Conservation (phyloP, 495 filamentous ascomycete genomes). For the Halenospora varia region DNA sequence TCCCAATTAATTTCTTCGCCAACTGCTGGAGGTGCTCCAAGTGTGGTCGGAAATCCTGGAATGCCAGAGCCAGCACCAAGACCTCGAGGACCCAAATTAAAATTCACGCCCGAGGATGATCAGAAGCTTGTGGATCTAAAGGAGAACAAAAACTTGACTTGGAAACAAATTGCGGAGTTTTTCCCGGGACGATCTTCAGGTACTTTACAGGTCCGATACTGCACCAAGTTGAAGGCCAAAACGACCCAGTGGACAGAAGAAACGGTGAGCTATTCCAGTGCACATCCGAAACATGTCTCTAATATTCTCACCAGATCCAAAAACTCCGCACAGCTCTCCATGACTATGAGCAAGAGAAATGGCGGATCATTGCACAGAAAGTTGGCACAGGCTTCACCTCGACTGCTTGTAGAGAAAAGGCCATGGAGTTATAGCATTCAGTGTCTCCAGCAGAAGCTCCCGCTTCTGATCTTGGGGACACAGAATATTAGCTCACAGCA, state of each 20-base stretch:
- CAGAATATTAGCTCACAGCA: constrained; percentile 21
- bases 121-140: constrained; percentile 79
- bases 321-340: constrained; percentile 74
- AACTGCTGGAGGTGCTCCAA: constrained; percentile 48
- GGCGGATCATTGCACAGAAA: constrained; percentile 83
- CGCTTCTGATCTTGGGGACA: constrained; percentile 47
- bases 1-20: constrained; percentile 28
- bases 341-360: constrained; percentile 87
- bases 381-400: constrained; percentile 83
- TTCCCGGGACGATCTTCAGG: constrained; percentile 85
- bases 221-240: constrained; percentile 89
- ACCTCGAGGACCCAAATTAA: constrained; percentile 79
- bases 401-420: constrained; percentile 78
- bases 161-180: constrained; percentile 95
- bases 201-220: constrained; percentile 89
- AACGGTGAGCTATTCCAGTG: constrained; percentile 56
- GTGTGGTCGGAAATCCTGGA: constrained; percentile 73
- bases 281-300: neutral
- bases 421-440: constrained; percentile 58
- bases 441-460: constrained; percentile 46
- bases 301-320: constrained; percentile 53
- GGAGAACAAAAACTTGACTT: constrained; percentile 86
- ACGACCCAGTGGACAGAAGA: constrained; percentile 90
- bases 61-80: constrained; percentile 76
- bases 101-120: constrained; percentile 89